A percentile compares a stretch with the other conserved stretches of the same genome.
Conservation (phyloP, 176 grass and related monocot genomes). For the Elymus sibiricus region DNA sequence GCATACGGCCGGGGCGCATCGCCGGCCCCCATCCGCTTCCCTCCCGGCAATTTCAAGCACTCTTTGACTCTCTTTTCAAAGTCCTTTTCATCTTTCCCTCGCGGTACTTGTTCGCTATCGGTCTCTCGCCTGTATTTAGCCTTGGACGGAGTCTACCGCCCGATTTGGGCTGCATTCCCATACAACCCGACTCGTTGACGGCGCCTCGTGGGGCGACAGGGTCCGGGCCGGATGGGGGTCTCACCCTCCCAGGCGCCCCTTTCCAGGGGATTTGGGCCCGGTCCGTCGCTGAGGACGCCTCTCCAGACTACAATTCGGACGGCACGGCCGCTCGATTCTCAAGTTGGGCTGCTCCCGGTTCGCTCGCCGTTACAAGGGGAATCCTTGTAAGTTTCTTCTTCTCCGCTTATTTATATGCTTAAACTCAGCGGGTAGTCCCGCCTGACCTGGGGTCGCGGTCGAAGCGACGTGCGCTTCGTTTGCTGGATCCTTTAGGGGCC, state of each 20-base stretch:
- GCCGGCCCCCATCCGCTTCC: conserved; percentile 78
- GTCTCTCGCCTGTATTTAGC: conserved; percentile 66
- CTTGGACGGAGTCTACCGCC: conserved; percentile 60
- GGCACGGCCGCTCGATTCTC: background rate
- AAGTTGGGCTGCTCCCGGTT: background rate
- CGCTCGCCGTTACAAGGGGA: conserved; percentile 47
- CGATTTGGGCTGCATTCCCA: conserved; percentile 54
- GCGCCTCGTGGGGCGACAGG: conserved; percentile 54
- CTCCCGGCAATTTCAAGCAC: conserved; percentile 81
- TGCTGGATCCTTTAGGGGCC: too few species aligned
- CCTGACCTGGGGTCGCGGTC: too few species aligned
- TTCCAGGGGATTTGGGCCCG: conserved; percentile 55
- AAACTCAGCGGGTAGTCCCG: background rate
- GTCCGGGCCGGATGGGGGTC: conserved; percentile 59
- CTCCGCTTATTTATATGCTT: conserved; percentile 5
- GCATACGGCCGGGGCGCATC: conserved; percentile 34
- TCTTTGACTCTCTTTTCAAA: conserved; percentile 93
- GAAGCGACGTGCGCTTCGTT: too few species aligned
- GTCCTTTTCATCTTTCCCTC: conserved; percentile 84
- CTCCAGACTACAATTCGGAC: background rate
- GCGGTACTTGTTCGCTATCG: conserved; percentile 69
- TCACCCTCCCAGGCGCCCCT: conserved; percentile 64
- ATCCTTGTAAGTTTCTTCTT: conserved; percentile 36
- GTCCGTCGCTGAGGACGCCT: conserved; percentile 48
- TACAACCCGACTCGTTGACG: conserved; percentile 50